These are phyloP conservation scores for Apocynum venetum DNA, from an alignment of 257 asterid genomes.

Conservation along the genomic window DNA sequence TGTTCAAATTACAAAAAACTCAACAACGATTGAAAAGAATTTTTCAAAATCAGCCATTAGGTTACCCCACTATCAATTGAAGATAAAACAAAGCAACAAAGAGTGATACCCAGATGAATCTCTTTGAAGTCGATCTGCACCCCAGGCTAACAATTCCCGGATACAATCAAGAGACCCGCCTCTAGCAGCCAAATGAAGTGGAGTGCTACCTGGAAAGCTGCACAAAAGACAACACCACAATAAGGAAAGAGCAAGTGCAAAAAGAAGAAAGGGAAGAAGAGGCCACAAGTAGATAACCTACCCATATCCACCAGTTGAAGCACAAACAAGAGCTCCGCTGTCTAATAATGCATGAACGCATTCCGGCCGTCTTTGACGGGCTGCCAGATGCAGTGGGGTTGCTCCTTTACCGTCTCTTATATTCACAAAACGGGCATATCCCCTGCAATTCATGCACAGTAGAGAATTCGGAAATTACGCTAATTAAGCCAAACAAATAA, in stretches of 20 bases:
- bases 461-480: background rate
- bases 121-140: conserved; percentile 81
- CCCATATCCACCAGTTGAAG: conserved; percentile 82
- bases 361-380: conserved; percentile 70
- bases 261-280: background rate
- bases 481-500: background rate
- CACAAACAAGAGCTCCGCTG: conserved; percentile 83
- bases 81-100: background rate
- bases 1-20: background rate
- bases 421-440: conserved; percentile 83
- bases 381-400: conserved; percentile 90
- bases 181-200: conserved; percentile 99
- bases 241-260: background rate
- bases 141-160: conserved; percentile 91
- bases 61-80: background rate
- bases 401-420: conserved; percentile 94
- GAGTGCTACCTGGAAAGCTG: conserved; percentile 86
- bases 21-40: background rate
- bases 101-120: conserved; percentile 77
- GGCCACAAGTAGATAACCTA: conserved; percentile 13
- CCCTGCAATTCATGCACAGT: conserved; percentile 41
- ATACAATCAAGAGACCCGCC: conserved; percentile 92
- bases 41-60: background rate
- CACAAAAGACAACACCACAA: conserved; percentile 7
- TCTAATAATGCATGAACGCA: conserved; percentile 73